These are phyloP conservation scores for Candida ficus DNA, from an alignment of 805 yeast species.

Conservation along the genomic window DNA sequence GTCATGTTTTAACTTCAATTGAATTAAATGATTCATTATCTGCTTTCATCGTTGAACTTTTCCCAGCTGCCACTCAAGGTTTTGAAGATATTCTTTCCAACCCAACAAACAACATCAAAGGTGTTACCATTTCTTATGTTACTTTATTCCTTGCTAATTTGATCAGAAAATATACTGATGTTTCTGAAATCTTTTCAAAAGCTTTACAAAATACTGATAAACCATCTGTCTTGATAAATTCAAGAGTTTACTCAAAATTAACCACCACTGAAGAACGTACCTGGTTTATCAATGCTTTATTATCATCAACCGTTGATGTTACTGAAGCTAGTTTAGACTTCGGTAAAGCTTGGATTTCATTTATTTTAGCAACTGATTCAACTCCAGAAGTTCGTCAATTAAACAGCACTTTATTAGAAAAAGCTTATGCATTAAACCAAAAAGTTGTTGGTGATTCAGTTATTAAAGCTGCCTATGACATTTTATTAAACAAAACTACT, in stretches of 20 bases:
- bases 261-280: conserved; percentile 36
- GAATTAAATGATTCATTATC: conserved; percentile 8
- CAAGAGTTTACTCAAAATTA: conserved; percentile 48
- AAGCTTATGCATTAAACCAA: conserved; percentile 32
- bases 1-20: conserved; percentile 25
- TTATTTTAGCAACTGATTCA: conserved; percentile 35
- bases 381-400: conserved; percentile 11
- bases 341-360: conserved; percentile 45
- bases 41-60: conserved; percentile 16
- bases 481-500: conserved; percentile 15
- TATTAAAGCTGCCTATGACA: conserved; percentile 35
- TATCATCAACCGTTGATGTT: conserved; percentile 25
- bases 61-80: conserved; percentile 26
- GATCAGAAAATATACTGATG: conserved; percentile 24
- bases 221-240: conserved; percentile 43
- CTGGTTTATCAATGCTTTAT: conserved; percentile 50
- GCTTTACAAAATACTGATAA: conserved; percentile 33
- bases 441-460: conserved; percentile 38
- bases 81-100: conserved; percentile 42
- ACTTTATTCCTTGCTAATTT: conserved; percentile 26
- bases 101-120: conserved; percentile 43
- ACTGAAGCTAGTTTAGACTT: conserved; percentile 16
- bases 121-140: conserved; percentile 51
- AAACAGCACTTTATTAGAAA: conserved; percentile 24
- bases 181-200: conserved; percentile 27